Percentiles rank a stretch among this genome's conserved stretches.
phyloP scores from a whole-genome alignment of 495 filamentous ascomycete genomes.

The Hypoxylon crocopeplum region DNA sequence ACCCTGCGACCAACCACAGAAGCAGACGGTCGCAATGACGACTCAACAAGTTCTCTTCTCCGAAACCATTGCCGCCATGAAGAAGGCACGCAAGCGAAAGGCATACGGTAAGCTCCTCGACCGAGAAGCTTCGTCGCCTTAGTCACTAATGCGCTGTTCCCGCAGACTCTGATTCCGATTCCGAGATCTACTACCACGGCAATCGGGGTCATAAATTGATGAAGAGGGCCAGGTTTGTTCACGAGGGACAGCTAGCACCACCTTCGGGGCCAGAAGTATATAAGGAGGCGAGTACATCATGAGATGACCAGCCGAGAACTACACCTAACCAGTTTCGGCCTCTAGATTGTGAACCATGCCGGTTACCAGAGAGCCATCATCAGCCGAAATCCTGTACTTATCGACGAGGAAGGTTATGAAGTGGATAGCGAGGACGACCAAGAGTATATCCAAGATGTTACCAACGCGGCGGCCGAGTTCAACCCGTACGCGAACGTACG shows the following conservation, averaged over 20 bases:
- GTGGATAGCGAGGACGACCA: constrained; percentile 83
- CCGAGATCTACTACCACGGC: constrained; percentile 75
- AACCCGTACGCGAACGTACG: constrained; percentile 84
- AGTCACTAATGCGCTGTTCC: constrained; percentile 17
- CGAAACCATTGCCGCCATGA: constrained; percentile 79
- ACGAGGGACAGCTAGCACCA: constrained; percentile 74
- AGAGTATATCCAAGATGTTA: constrained; percentile 64
- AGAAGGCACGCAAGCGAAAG: constrained; percentile 69
- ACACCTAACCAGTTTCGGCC: constrained; percentile 2
- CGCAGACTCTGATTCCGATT: constrained; percentile 85
- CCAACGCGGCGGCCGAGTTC: constrained; percentile 73
- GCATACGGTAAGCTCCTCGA: constrained; percentile 57
- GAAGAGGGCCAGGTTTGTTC: constrained; percentile 79
- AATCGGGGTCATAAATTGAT: constrained; percentile 94
- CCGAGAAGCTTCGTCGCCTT: not conserved
- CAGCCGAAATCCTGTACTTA: constrained; percentile 70
- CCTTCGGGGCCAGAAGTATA: constrained; percentile 77
- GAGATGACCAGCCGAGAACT: not conserved
- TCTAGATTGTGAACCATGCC: constrained; percentile 80
- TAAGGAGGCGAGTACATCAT: constrained; percentile 69
- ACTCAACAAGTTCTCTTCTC: constrained; percentile 72
- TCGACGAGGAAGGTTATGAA: constrained; percentile 88
- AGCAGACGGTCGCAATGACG: constrained; percentile 62
- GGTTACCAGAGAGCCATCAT: constrained; percentile 87
- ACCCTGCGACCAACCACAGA: constrained; percentile 1